Percentiles rank a stretch among this genome's conserved stretches.
These are phyloP conservation scores for Dactylis glomerata DNA, from an alignment of 176 grass and related monocot species.

Conservation along the genomic window DNA sequence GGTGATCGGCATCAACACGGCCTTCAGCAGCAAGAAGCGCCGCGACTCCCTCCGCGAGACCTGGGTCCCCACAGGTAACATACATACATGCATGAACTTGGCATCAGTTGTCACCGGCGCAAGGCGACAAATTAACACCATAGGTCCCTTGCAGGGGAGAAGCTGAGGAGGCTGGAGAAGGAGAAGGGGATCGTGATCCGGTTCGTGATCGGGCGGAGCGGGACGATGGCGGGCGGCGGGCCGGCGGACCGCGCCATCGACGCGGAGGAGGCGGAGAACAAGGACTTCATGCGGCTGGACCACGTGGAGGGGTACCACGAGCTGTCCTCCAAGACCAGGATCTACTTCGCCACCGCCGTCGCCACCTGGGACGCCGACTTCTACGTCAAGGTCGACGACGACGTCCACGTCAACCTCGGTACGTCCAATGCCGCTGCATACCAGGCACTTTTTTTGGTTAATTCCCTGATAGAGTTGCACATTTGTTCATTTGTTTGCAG, in stretches of 20 bases:
- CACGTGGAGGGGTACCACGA: slow-evolving; percentile 90
- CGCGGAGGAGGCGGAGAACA: slow-evolving; percentile 59
- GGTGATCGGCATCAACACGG: slow-evolving; percentile 89
- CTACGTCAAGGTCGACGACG: slow-evolving; percentile 97
- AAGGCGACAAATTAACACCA: background rate
- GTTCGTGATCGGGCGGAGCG: slow-evolving; percentile 94
- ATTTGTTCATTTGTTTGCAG: slow-evolving; percentile 23
- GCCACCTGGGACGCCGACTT: slow-evolving; percentile 95
- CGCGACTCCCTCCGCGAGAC: slow-evolving; percentile 84
- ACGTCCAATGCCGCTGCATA: background rate
- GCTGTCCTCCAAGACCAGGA: slow-evolving; percentile 83
- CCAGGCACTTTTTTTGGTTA: background rate
- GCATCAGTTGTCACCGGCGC: background rate
- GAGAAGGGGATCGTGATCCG: slow-evolving; percentile 87
- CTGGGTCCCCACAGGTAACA: slow-evolving; percentile 69
- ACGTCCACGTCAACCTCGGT: slow-evolving; percentile 98
- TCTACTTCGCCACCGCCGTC: slow-evolving; percentile 77
- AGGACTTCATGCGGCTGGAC: slow-evolving; percentile 80
- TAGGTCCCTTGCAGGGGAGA: slow-evolving; percentile 44
- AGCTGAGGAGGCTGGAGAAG: slow-evolving; percentile 65
- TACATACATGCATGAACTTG: background rate
- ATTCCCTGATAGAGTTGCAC: background rate
- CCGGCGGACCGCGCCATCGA: slow-evolving; percentile 65
- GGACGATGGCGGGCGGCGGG: slow-evolving; percentile 24
- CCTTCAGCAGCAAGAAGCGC: slow-evolving; percentile 73